phyloP scores from a whole-genome alignment of 805 yeast genomes.

The Debaryomyces tyrocola region DNA sequence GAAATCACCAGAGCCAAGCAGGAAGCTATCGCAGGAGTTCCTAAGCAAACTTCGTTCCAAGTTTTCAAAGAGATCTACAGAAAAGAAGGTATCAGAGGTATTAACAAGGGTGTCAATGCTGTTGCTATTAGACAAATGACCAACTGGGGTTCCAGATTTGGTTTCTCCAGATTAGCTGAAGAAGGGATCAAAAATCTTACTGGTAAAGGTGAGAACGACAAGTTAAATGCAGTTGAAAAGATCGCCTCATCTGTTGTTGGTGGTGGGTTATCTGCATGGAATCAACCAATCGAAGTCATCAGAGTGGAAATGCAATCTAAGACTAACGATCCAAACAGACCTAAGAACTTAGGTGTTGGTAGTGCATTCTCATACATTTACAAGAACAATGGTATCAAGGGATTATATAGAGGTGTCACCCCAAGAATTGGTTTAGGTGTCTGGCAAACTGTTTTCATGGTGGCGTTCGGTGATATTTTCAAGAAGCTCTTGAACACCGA shows the following conservation, averaged over 20 bases:
- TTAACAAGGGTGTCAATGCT: constrained; percentile 97
- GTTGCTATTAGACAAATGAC: constrained; percentile 99
- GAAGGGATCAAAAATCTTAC: constrained; percentile 67
- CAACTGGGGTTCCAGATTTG: constrained; percentile 98
- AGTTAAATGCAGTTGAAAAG: constrained; percentile 75
- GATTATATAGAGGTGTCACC: constrained; percentile 93
- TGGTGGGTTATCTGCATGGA: constrained; percentile 98
- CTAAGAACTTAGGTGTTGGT: constrained; percentile 79
- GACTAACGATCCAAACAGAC: constrained; percentile 93
- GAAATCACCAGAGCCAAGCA: constrained; percentile 92
- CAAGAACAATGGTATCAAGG: constrained; percentile 77
- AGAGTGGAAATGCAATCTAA: constrained; percentile 98
- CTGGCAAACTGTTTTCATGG: constrained; percentile 99
- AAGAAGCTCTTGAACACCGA: constrained; percentile 43
- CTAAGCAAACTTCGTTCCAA: constrained; percentile 69
- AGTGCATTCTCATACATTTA: constrained; percentile 83
- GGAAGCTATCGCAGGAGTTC: constrained; percentile 58
- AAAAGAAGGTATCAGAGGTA: constrained; percentile 90
- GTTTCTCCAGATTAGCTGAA: constrained; percentile 89
- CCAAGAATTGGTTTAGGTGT: constrained; percentile 96
- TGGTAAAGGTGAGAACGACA: constrained; percentile 57
- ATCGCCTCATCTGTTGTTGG: constrained; percentile 85
- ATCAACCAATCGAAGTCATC: constrained; percentile 97
- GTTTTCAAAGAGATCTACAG: constrained; percentile 83
- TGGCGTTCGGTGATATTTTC: constrained; percentile 89